A percentile compares a stretch with the other conserved stretches of the same genome.
Conservation (phyloP, 805 yeast genomes). For the Kluyveromyces nonfermentans region DNA sequence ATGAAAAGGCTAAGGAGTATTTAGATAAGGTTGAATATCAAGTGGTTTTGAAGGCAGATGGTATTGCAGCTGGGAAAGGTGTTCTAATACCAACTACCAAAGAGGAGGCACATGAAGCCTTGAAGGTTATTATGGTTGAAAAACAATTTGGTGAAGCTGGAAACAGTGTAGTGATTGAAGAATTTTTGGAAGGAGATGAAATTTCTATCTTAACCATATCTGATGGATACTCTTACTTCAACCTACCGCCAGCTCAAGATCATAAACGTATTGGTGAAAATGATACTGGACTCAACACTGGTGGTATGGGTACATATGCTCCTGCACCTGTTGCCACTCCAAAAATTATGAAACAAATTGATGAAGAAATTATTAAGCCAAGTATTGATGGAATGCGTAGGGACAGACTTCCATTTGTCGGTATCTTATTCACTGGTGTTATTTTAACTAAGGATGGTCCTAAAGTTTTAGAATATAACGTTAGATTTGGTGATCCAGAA, state of each 20-base stretch:
- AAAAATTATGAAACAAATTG: constrained; percentile 56
- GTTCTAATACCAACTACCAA: constrained; percentile 82
- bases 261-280: constrained; percentile 93
- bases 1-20: constrained; percentile 65
- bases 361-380: constrained; percentile 72
- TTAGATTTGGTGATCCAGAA: constrained; percentile 98
- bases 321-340: constrained; percentile 96
- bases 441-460: constrained; percentile 87
- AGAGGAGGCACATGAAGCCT: constrained; percentile 77
- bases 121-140: constrained; percentile 82
- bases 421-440: constrained; percentile 90
- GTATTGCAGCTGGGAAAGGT: constrained; percentile 98
- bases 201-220: constrained; percentile 82
- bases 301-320: constrained; percentile 99
- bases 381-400: constrained; percentile 93
- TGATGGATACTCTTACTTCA: constrained; percentile 87
- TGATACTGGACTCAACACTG: constrained; percentile 92
- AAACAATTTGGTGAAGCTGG: constrained; percentile 91
- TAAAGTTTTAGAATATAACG: constrained; percentile 92
- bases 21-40: constrained; percentile 56
- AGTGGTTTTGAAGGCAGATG: constrained; percentile 92
- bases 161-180: constrained; percentile 90
- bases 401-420: constrained; percentile 93
- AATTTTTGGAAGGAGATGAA: constrained; percentile 94
- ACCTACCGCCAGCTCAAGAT: constrained; percentile 96